Evolutionary conservation across 2,329 filamentous ascomycete species (phyloP), one percentile per base, ranked within the genome.

Genomic region (Fusarium tuaranense): DNA sequence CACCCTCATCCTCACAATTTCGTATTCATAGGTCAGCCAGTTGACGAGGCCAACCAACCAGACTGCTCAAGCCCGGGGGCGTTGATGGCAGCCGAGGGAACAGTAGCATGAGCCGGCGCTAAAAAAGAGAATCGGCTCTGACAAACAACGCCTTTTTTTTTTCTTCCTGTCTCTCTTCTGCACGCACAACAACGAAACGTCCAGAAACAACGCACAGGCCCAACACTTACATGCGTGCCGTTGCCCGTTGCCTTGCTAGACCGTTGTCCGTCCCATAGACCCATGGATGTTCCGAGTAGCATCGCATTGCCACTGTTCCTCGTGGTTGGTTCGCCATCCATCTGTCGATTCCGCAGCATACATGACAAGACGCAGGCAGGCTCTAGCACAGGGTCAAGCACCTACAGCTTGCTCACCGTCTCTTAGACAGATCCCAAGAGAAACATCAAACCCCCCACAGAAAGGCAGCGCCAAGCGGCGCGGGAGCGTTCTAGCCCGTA

Each of bases 21-120:
- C 60, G 27, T 32, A 63, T 53, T 63, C 44, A 63, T 53, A 53
- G 44, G 46, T 16, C 61, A 63, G 61, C 39, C 59, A 62, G 59
- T 22, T 44, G 32, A 51, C 39, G 44, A 46, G 22, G 30, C 30
- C 44, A 51, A 34, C 61, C 61, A 63, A 63, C 59, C 59, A 62
- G 38, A 18, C 59, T 59, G 27, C 59, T 62, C 39, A 48, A 44
- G 57, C 18, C 48, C 18, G 18, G 46, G 46, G 46, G 25, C 16
- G 16, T 18, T 51, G 9, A 57, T 60, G 57, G 34, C 57, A 27
- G 38, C 58, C 38, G 58, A 60, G 58, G 58, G 58, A 60, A 44
- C 16, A 44, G 30, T 38, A 32, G 58, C 22, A 60, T 41, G 58
- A 41, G 58, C 58, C 36, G 58, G 36, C 36, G 36, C 58, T 60